phyloP scores from a whole-genome alignment of 805 yeast genomes.

The Starmerella tilneyi region DNA sequence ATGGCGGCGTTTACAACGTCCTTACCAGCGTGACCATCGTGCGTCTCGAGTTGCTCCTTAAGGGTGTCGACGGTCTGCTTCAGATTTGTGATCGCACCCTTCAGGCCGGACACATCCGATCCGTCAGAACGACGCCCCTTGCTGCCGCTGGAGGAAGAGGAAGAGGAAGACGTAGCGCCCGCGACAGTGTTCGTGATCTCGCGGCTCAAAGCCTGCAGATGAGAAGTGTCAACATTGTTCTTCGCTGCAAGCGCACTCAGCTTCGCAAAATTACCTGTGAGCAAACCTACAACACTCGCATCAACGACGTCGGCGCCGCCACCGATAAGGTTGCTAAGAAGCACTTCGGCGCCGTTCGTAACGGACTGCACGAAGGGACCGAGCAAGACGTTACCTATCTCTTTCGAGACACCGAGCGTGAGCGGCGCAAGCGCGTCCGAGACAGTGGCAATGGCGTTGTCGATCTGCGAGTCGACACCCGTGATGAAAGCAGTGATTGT shows the following conservation, averaged over 20 bases:
- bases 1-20: no score
- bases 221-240: conserved; percentile 19
- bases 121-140: no score
- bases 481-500: conserved; percentile 23
- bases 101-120: no score
- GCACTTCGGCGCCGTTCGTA: conserved; percentile 9
- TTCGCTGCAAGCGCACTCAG: conserved; percentile 15
- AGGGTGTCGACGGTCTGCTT: no score
- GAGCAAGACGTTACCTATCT: conserved; percentile 18
- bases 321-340: conserved; percentile 22
- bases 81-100: no score
- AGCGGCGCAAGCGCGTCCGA: conserved; percentile 8
- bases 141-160: no score
- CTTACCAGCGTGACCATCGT: no score
- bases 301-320: conserved; percentile 19
- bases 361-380: conserved; percentile 30
- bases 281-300: conserved; percentile 14
- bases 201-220: conserved; percentile 18
- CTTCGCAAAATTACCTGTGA: conserved; percentile 20
- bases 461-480: conserved; percentile 25
- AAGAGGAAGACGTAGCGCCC: no score
- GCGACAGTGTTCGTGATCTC: conserved; percentile 18
- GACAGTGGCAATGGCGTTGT: conserved; percentile 8
- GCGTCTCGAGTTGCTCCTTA: no score
- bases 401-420: conserved; percentile 19